Conservation (phyloP, 805 yeast species). For the Ogataea paradorogensis region DNA sequence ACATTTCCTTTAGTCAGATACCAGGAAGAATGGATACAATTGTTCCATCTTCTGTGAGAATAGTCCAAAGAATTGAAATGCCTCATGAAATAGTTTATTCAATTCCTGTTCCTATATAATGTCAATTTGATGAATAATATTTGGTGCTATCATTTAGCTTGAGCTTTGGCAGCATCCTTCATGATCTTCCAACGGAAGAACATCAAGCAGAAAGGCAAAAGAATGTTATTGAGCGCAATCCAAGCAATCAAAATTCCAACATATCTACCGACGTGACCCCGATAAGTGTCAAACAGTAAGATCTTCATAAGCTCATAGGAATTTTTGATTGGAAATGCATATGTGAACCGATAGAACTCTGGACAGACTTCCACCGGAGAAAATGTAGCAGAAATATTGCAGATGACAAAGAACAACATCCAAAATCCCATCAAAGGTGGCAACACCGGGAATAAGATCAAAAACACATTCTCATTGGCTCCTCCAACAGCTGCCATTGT, state of each 20-base stretch:
- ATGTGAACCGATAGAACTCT: conserved; percentile 59
- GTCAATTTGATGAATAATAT: not conserved
- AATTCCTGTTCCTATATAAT: not conserved
- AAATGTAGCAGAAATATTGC: conserved; percentile 68
- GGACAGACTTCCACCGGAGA: conserved; percentile 59
- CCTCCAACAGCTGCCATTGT: conserved; percentile 78
- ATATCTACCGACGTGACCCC: conserved; percentile 56
- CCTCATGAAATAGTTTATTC: not conserved
- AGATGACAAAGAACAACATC: conserved; percentile 67
- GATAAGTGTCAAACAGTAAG: conserved; percentile 53
- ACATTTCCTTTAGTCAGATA: conserved; percentile 8
- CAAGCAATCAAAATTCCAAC: conserved; percentile 59
- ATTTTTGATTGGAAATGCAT: conserved; percentile 67
- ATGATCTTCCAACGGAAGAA: conserved; percentile 32
- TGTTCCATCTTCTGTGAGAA: conserved; percentile 10
- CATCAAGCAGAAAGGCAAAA: conserved; percentile 44
- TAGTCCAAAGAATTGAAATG: not conserved
- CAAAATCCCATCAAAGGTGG: conserved; percentile 73
- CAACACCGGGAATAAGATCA: conserved; percentile 45
- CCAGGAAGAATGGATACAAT: conserved; percentile 9
- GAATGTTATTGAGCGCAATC: conserved; percentile 48
- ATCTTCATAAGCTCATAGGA: conserved; percentile 61
- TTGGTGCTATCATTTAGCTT: not conserved
- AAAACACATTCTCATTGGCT: conserved; percentile 62
- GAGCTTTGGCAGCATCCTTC: not conserved